phyloP scores from a whole-genome alignment of 352 stramenopile genomes.

The Phytophthora meadii region DNA sequence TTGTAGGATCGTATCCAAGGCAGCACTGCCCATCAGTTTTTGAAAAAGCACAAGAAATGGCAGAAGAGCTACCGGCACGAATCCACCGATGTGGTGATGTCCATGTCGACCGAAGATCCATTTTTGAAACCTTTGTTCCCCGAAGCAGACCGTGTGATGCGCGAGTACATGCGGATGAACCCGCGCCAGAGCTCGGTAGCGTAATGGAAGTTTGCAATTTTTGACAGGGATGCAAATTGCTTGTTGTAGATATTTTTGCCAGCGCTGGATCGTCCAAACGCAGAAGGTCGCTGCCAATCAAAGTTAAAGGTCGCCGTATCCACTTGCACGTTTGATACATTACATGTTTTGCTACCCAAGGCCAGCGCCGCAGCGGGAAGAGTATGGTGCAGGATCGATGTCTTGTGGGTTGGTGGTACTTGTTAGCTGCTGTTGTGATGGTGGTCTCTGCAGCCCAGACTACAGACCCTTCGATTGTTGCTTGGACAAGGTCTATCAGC shows the following conservation, averaged over 20 bases:
- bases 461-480: conserved; percentile 11
- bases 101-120: conserved; percentile 66
- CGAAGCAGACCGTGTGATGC: conserved; percentile 62
- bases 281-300: conserved; percentile 17
- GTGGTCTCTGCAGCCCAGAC: conserved; percentile 14
- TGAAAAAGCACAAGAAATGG: conserved; percentile 92
- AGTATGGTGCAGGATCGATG: background rate
- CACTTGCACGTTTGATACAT: background rate
- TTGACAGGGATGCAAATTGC: conserved; percentile 9
- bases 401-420: conserved; percentile 4
- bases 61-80: conserved; percentile 81
- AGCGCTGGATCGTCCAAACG: background rate
- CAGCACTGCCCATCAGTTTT: conserved; percentile 72
- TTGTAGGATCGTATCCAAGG: conserved; percentile 69
- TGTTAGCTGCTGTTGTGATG: conserved; percentile 14
- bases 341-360: background rate
- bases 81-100: conserved; percentile 49
- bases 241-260: conserved; percentile 1
- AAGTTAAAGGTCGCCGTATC: conserved; percentile 21
- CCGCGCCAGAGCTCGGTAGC: conserved; percentile 34
- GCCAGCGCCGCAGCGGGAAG: background rate
- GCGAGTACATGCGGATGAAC: conserved; percentile 52
- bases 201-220: conserved; percentile 12
- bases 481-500: conserved; percentile 26
- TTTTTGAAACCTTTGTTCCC: conserved; percentile 72